Base-by-base conservation (phyloP, 805 yeast genomes). In the Pichia rugopelliculosa region DNA sequence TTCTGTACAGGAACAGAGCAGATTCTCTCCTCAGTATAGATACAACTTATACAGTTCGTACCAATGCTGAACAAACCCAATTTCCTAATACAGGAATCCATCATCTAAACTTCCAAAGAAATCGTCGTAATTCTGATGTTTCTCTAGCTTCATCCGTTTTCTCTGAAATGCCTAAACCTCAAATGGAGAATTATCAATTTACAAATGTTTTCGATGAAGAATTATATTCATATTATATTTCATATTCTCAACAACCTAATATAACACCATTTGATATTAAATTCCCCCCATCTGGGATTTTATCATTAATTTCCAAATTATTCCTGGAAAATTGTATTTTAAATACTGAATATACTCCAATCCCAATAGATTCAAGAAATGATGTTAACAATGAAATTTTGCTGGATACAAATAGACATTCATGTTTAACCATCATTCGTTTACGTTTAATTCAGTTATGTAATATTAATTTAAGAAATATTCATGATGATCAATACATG, bases 251-350 rank as follows among this genome's bases (percentile, higher is more conserved):
- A 42, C 78, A 74, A 55, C 88, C 89, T 7, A 75, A 78, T 30
- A 68, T 73, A 8, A 82, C 90, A 0, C 90, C 90, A 0, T 83
- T 83, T 58, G 81, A 81, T 53, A 74, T 77, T 17, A 60, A 70
- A 38, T 75, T 75, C 56, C 89, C 88, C 8, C 88, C 89, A 0
- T 72, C 82, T 1, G 88, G 88, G 1, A 72, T 83, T 4, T 69
- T 81, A 20, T 78, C 79, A 38, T 71, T 72, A 45, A 82, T 81
- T 0, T 76, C 86, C 7, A 80, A 79, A 55, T 71, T 76, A 39
- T 73, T 83, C 24, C 64, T 43, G n/a, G 50, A 48, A 40, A 43
- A 77, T 26, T 68, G 49, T 50, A 54, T 41, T 18, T 52, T 54
- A n/a, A 36, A 42, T 6, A 45, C 39, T 20, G 59, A 56, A 39